Base-by-base conservation (phyloP, 768 basidiomycete genomes). In the Agaricus sinodeliciosus region DNA sequence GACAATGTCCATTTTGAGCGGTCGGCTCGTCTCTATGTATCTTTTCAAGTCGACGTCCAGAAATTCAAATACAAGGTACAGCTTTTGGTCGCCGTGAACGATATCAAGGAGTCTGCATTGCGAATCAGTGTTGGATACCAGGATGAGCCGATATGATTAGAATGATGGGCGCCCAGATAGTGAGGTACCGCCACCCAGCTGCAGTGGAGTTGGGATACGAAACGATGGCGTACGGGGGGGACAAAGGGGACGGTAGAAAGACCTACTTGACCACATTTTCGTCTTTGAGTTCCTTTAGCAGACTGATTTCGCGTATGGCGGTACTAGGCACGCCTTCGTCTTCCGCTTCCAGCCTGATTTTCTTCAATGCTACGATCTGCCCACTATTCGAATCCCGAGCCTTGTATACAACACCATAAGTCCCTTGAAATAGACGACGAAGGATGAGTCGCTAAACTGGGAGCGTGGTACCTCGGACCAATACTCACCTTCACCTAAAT, bases 251-350 rank as follows among this genome's bases (percentile, higher is more conserved):
- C 49, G 39, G 31, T 51, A 27, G 45, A 44, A 48, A 27, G 22
- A 67, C 76, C 60, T 64, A 89, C 96, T 84, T 82, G 65, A 99
- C 96, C 63, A 98, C 91, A 66, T 97, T 91, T 31, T 93, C 90
- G 66, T 98, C 90, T 67, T 90, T 91, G 62, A 99, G 79, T 65
- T 99, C 96, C 69, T 98, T 99, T 61, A 99, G 71, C 57, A 99
- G 70, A 71, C 90, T 93, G 69, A 99, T 99, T 75, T 99, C 96
- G 47, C 96, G 82, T 63, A 99, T 99, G 50, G 95, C 94, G 3
- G 96, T 99, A 58, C 88, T 91, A 8, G 96, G 96, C 18, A 99
- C 96, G 43, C 96, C 96, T 68, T 99, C 96, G 65, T 99, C 96
- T 69, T 98, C 96, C 15, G 94, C 93, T 67, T 98, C 96, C 25